Evolutionary conservation across 2,329 filamentous ascomycete species (phyloP).

Genomic region (Ceratocystis variospora): DNA sequence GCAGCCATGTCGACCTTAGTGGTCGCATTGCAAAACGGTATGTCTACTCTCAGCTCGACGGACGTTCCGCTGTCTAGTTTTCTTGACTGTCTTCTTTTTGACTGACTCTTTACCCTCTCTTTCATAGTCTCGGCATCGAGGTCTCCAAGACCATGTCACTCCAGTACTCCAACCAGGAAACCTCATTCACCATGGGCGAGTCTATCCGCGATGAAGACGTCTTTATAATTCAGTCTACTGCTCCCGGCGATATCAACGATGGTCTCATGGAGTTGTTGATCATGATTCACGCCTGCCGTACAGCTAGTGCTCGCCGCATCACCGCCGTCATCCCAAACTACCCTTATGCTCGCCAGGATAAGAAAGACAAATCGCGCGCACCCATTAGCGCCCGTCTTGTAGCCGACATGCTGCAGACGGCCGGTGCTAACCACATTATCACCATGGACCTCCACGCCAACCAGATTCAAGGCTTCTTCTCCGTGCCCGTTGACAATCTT

Average conservation of each 20-base stretch:
- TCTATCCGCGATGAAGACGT: slow-evolving; percentile 93
- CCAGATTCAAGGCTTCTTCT: slow-evolving; percentile 95
- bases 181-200: slow-evolving; percentile 85
- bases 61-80: too few species aligned
- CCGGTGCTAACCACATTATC: slow-evolving; percentile 56
- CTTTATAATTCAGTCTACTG: slow-evolving; percentile 91
- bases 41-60: slow-evolving; percentile 18
- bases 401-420: slow-evolving; percentile 94
- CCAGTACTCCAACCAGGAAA: slow-evolving; percentile 79
- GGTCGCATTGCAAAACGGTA: slow-evolving; percentile 34
- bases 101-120: slow-evolving; percentile 21
- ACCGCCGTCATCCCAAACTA: slow-evolving; percentile 94
- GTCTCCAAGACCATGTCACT: slow-evolving; percentile 67
- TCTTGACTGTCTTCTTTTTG: not conserved
- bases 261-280: slow-evolving; percentile 96
- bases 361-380: slow-evolving; percentile 88
- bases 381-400: slow-evolving; percentile 92
- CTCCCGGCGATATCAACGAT: slow-evolving; percentile 93
- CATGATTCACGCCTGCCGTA: slow-evolving; percentile 85
- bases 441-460: slow-evolving; percentile 93
- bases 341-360: slow-evolving; percentile 91
- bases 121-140: slow-evolving; percentile 55
- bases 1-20: slow-evolving; percentile 36
- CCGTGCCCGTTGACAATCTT: slow-evolving; percentile 60
- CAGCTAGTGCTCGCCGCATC: slow-evolving; percentile 61